Percentiles rank a stretch among this genome's conserved stretches.
These are phyloP conservation scores for Chaetomiaceae sp. DNA, from an alignment of 2,329 filamentous ascomycete species.

Conservation along the genomic window DNA sequence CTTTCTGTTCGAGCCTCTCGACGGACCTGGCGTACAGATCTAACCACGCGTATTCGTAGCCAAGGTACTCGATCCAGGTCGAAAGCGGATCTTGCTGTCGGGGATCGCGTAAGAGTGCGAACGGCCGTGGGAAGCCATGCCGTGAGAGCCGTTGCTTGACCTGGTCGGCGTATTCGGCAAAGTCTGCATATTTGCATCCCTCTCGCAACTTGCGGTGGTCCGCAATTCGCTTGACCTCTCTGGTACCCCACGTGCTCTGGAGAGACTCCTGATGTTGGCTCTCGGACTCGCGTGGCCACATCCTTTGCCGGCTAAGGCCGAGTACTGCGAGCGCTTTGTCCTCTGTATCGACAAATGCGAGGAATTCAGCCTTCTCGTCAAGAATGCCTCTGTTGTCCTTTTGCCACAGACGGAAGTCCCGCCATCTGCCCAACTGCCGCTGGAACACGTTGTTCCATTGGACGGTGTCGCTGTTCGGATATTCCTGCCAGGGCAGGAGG, in stretches of 20 bases:
- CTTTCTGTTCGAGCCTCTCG: conserved; percentile 22
- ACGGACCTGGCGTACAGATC: conserved; percentile 20
- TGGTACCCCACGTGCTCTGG: neutral
- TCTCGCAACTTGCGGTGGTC: neutral
- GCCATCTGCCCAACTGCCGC: conserved; percentile 29
- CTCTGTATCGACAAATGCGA: conserved; percentile 7
- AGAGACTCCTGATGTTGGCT: neutral
- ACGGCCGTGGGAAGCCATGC: conserved; percentile 30
- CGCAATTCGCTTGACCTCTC: no score
- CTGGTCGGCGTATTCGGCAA: conserved; percentile 5
- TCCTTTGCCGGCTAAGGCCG: neutral
- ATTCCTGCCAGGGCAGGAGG: conserved; percentile 28
- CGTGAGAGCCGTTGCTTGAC: conserved; percentile 28
- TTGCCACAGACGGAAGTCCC: conserved; percentile 32
- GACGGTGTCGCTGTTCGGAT: neutral
- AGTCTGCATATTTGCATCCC: neutral
- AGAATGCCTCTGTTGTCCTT: conserved; percentile 25
- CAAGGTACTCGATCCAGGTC: conserved; percentile 39
- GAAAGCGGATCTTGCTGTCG: conserved; percentile 32
- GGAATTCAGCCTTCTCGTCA: conserved; percentile 22
- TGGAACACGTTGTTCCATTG: conserved; percentile 24
- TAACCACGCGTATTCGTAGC: conserved; percentile 24
- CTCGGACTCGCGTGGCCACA: neutral
- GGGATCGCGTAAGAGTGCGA: conserved; percentile 30
- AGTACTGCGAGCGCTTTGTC: no score